Conservation (phyloP, 805 yeast genomes). For the Sungouiozyma intestinalis region DNA sequence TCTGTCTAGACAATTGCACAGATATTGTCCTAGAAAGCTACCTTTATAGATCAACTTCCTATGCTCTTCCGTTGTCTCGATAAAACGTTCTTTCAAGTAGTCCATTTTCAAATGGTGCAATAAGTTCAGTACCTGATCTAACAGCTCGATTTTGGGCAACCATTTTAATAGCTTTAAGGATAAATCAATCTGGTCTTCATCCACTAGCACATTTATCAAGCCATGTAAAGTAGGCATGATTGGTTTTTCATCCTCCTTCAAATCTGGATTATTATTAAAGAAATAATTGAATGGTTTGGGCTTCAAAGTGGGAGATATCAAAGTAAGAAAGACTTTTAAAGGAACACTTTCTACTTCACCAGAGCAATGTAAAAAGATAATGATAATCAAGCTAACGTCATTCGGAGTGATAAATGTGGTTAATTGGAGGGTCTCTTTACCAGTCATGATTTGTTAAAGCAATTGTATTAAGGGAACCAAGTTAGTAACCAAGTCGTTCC, state of each 20-base stretch:
- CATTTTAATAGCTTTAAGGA: constrained; percentile 5
- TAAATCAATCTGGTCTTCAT: background rate
- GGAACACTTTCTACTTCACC: constrained; percentile 6
- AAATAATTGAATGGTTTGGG: constrained; percentile 12
- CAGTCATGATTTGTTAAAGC: too few relatives aligned
- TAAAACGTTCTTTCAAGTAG: background rate
- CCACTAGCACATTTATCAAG: constrained; percentile 5
- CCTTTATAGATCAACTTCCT: constrained; percentile 6
- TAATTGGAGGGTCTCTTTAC: background rate
- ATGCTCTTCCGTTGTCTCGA: background rate
- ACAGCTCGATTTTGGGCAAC: constrained; percentile 2
- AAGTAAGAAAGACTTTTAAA: constrained; percentile 7
- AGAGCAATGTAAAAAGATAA: constrained; percentile 14
- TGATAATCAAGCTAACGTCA: constrained; percentile 16
- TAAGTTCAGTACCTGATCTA: constrained; percentile 5
- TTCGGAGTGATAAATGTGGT: constrained; percentile 15
- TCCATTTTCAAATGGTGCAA: background rate
- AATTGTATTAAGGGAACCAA: too few relatives aligned
- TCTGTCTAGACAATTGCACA: constrained; percentile 8
- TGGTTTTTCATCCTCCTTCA: constrained; percentile 9
- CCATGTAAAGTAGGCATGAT: constrained; percentile 10
- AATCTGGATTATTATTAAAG: constrained; percentile 6
- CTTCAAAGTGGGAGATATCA: constrained; percentile 16
- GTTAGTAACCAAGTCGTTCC: too few relatives aligned
- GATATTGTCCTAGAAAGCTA: constrained; percentile 15